Conservation (phyloP, 2,329 filamentous ascomycete genomes). For the Dactylella cylindrospora region DNA sequence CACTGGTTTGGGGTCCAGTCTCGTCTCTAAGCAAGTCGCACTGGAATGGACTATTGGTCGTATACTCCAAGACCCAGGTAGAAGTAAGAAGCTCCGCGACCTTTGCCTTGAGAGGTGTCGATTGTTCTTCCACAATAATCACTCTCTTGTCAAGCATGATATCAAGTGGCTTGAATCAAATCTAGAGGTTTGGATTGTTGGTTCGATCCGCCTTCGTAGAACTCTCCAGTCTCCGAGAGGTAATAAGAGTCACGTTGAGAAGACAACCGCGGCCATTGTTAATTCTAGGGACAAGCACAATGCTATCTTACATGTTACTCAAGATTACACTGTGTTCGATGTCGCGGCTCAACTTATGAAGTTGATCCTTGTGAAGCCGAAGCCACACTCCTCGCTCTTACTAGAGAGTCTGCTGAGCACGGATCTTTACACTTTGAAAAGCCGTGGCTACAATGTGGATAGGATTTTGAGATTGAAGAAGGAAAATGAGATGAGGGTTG, state of each 20-base stretch:
- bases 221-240: slow-evolving; percentile 46
- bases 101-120: slow-evolving; percentile 84
- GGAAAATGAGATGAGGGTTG: slow-evolving; percentile 80
- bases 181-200: slow-evolving; percentile 73
- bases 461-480: slow-evolving; percentile 80
- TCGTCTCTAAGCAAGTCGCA: slow-evolving; percentile 70
- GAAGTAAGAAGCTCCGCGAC: slow-evolving; percentile 70
- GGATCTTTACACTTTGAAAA: slow-evolving; percentile 76
- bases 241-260: slow-evolving; percentile 55
- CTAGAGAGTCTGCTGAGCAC: slow-evolving; percentile 79
- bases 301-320: slow-evolving; percentile 69
- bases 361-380: slow-evolving; percentile 76
- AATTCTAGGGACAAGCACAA: slow-evolving; percentile 40
- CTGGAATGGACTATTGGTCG: slow-evolving; percentile 56
- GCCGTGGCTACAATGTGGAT: slow-evolving; percentile 93
- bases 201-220: slow-evolving; percentile 66
- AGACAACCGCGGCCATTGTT: slow-evolving; percentile 68
- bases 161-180: slow-evolving; percentile 88
- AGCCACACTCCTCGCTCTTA: slow-evolving; percentile 83
- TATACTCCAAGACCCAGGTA: slow-evolving; percentile 65
- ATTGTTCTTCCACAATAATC: slow-evolving; percentile 84
- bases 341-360: slow-evolving; percentile 84
- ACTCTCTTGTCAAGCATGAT: slow-evolving; percentile 78
- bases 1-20: slow-evolving; percentile 69
- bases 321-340: slow-evolving; percentile 80